These are phyloP conservation scores for Perkinsus marinus DNA, from an alignment of 169 alveolate genomes.

Conservation along the genomic window DNA sequence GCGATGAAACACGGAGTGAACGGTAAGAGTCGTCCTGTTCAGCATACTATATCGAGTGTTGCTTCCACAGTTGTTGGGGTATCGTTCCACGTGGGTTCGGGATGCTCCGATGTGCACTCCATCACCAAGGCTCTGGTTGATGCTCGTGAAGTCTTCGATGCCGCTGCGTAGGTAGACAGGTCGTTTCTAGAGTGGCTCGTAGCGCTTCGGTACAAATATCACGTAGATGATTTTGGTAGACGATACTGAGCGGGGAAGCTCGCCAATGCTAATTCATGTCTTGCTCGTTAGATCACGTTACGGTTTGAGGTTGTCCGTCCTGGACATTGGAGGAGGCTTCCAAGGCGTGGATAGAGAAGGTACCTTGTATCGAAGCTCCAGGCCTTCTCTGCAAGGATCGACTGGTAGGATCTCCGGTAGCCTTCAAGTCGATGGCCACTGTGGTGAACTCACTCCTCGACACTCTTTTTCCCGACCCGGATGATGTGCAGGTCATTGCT, in stretches of 20 bases:
- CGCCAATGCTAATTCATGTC: no score
- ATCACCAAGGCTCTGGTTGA: conserved; percentile 2
- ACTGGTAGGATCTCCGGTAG: background rate
- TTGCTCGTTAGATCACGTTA: background rate
- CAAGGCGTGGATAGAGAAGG: background rate
- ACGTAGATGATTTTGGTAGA: no score
- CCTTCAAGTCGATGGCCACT: background rate
- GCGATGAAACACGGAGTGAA: background rate
- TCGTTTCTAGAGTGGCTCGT: no score
- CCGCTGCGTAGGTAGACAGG: background rate
- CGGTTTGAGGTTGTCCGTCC: background rate
- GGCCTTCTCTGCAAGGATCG: background rate
- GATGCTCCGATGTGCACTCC: conserved; percentile 11
- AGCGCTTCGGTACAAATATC: no score
- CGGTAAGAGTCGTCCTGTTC: no score
- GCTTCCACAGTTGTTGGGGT: conserved; percentile 15
- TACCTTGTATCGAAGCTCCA: background rate
- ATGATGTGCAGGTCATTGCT: background rate
- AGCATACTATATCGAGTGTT: no score
- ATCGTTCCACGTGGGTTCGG: conserved; percentile 13
- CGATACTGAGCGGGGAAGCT: no score
- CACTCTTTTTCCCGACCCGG: conserved; percentile 6
- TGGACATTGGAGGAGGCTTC: conserved; percentile 21
- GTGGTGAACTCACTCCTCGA: background rate
- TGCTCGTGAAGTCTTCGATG: conserved; percentile 6